Percentiles rank a stretch among this genome's conserved stretches.
phyloP scores from a whole-genome alignment of 495 filamentous ascomycete genomes.

The Aspergillus mulundensis region DNA sequence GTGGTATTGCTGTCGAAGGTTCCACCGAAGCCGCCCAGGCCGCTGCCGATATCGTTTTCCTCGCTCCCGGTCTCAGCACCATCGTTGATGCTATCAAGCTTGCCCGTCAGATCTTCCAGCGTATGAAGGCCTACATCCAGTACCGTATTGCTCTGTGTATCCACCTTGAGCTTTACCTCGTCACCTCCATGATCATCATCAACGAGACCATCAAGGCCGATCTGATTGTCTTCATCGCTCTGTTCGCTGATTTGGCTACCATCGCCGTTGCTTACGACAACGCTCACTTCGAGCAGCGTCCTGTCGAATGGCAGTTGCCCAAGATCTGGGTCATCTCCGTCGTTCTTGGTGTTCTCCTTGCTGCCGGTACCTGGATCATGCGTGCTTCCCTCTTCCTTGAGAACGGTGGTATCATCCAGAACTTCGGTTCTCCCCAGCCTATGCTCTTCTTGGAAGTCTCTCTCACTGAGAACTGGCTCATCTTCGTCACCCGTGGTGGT shows the following conservation, averaged over 20 bases:
- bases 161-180: conserved; percentile 74
- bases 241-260: conserved; percentile 74
- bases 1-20: conserved; percentile 76
- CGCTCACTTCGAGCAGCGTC: conserved; percentile 65
- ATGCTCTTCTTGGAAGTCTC: conserved; percentile 72
- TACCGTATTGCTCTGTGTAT: conserved; percentile 77
- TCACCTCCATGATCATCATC: conserved; percentile 74
- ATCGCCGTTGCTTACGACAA: conserved; percentile 76
- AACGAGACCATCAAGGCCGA: conserved; percentile 63
- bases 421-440: conserved; percentile 66
- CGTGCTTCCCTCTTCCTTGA: conserved; percentile 61
- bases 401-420: conserved; percentile 70
- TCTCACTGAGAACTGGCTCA: conserved; percentile 75
- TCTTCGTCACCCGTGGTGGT: conserved; percentile 72
- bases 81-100: conserved; percentile 77
- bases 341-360: conserved; percentile 61
- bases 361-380: conserved; percentile 65
- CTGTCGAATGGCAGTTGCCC: conserved; percentile 72
- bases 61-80: conserved; percentile 70
- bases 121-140: conserved; percentile 78
- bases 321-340: conserved; percentile 77
- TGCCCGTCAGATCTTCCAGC: conserved; percentile 75
- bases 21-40: conserved; percentile 73
- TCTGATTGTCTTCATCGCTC: conserved; percentile 71
- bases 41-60: conserved; percentile 76